These are phyloP conservation scores for Fusarium anguioides DNA, from an alignment of 2,329 filamentous ascomycete species.

Conservation along the genomic window DNA sequence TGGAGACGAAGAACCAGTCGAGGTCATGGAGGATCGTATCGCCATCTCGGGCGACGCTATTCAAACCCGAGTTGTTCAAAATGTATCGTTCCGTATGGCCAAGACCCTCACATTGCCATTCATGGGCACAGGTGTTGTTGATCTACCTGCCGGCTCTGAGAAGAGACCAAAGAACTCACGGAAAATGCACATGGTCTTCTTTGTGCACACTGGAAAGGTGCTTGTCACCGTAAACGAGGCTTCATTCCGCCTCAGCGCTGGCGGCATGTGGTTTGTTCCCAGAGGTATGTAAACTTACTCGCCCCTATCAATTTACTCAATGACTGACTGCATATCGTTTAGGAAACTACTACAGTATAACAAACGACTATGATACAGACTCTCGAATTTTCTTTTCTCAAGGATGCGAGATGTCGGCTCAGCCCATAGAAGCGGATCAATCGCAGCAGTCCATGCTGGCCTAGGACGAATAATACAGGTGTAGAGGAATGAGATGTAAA, in stretches of 20 bases:
- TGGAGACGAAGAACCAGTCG: conserved; percentile 64
- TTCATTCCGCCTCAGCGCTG: conserved; percentile 83
- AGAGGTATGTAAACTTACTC: conserved; percentile 73
- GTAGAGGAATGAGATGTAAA: not conserved
- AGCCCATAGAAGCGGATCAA: conserved; percentile 40
- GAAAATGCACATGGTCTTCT: conserved; percentile 98
- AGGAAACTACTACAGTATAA: conserved; percentile 96
- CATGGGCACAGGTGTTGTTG: conserved; percentile 90
- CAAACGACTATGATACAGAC: conserved; percentile 77
- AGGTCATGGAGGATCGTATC: conserved; percentile 65
- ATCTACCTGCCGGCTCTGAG: conserved; percentile 82
- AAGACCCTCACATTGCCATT: conserved; percentile 88
- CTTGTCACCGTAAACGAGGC: conserved; percentile 80
- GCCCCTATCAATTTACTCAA: not conserved
- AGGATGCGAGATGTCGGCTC: conserved; percentile 70
- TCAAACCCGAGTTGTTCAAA: conserved; percentile 67
- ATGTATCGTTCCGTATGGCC: conserved; percentile 84
- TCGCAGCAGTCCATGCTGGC: conserved; percentile 38
- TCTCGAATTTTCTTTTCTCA: conserved; percentile 94
- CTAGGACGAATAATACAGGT: not conserved
- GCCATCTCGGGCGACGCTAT: conserved; percentile 68
- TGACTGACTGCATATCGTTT: conserved; percentile 7
- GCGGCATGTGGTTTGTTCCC: conserved; percentile 94
- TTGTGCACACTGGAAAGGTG: conserved; percentile 85
- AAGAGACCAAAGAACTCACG: conserved; percentile 93